Conservation (phyloP, 1,139 yeast genomes). For the Pichia cactophila region DNA sequence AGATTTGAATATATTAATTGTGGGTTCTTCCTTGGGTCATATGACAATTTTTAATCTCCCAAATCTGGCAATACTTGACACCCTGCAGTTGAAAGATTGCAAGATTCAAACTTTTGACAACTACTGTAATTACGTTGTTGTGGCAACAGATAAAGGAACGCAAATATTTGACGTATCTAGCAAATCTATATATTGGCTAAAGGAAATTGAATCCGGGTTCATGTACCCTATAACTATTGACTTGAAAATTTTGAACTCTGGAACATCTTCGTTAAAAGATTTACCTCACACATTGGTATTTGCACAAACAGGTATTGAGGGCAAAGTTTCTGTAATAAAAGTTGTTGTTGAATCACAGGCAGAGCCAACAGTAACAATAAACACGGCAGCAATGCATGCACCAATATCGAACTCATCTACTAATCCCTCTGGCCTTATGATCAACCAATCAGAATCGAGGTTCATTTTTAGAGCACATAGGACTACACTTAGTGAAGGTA, state of each 20-base stretch:
- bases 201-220: constrained; percentile 60
- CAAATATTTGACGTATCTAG: constrained; percentile 48
- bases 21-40: constrained; percentile 2
- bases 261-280: constrained; percentile 23
- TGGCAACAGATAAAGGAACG: constrained; percentile 10
- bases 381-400: constrained; percentile 11
- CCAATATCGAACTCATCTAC: constrained; percentile 8
- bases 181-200: constrained; percentile 33
- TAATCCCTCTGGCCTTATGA: constrained; percentile 9
- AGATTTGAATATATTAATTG: constrained; percentile 1
- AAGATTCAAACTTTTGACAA: constrained; percentile 14
- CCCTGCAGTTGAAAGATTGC: not conserved
- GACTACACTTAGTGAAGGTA: constrained; percentile 31
- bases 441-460: constrained; percentile 44
- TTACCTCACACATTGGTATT: constrained; percentile 38
- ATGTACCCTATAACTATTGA: constrained; percentile 58
- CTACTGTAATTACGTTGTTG: constrained; percentile 4
- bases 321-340: constrained; percentile 76
- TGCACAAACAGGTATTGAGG: constrained; percentile 78
- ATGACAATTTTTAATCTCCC: constrained; percentile 7
- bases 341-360: constrained; percentile 6
- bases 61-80: constrained; percentile 13
- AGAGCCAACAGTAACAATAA: constrained; percentile 11
- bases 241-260: constrained; percentile 49
- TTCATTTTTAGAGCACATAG: constrained; percentile 88